Evolutionary conservation across 306 rosid species (phyloP).

Genomic region (Trifolium dubium): DNA sequence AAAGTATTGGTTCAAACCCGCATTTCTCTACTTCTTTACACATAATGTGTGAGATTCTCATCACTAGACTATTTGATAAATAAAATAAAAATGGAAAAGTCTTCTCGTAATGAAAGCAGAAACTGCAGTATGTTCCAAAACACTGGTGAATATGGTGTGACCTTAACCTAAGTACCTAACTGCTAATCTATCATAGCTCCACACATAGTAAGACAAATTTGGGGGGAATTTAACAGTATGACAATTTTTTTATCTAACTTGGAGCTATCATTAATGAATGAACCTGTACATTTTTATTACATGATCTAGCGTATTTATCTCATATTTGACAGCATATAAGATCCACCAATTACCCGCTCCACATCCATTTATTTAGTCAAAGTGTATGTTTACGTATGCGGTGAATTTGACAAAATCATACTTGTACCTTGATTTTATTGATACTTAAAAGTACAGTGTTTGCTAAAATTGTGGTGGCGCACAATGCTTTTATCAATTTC

Average conservation of each 20-base stretch:
- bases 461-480: too few relatives aligned
- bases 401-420: too few relatives aligned
- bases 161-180: constrained; percentile 20
- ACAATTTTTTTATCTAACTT: neutral
- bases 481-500: too few relatives aligned
- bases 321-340: neutral
- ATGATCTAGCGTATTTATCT: too few relatives aligned
- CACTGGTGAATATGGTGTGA: neutral
- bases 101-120: constrained; percentile 33
- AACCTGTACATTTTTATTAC: too few relatives aligned
- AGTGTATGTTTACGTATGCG: neutral
- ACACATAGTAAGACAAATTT: neutral
- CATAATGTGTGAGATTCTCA: too few relatives aligned
- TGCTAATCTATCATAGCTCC: constrained; percentile 4
- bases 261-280: too few relatives aligned
- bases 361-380: neutral
- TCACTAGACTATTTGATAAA: too few relatives aligned
- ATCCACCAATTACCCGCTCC: neutral
- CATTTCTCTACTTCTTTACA: too few relatives aligned
- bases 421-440: too few relatives aligned
- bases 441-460: too few relatives aligned
- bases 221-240: neutral
- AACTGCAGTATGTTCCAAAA: constrained; percentile 28
- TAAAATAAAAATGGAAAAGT: neutral
- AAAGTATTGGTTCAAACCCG: too few relatives aligned